Evolutionary conservation across 768 basidiomycete species (phyloP).

Genomic region (Gloeopeniophorella convolvens): DNA sequence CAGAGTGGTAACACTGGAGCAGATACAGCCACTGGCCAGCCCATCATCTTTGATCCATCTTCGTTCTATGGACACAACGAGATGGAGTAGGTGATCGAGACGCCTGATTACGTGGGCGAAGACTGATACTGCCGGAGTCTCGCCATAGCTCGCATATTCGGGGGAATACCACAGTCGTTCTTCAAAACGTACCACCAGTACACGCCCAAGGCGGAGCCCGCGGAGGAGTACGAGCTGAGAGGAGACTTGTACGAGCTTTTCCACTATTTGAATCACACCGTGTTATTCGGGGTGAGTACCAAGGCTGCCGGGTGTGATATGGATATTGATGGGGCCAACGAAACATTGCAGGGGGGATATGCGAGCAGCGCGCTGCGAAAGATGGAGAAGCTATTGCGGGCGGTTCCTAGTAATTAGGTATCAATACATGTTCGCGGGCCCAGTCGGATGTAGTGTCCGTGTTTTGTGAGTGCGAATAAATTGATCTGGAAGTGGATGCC

Average conservation of each 20-base stretch:
- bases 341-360: constrained; percentile 38
- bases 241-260: constrained; percentile 71
- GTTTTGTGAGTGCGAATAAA: too few species aligned
- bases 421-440: constrained; percentile 15
- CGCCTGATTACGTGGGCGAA: not conserved
- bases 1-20: constrained; percentile 73
- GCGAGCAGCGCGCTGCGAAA: constrained; percentile 47
- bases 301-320: not conserved
- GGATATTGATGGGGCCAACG: not conserved
- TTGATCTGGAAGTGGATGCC: not conserved
- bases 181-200: constrained; percentile 58
- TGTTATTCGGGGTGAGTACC: constrained; percentile 64
- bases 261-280: constrained; percentile 77
- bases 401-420: constrained; percentile 21
- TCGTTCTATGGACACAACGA: constrained; percentile 79
- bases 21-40: constrained; percentile 44
- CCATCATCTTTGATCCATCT: constrained; percentile 72
- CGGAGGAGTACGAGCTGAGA: constrained; percentile 56
- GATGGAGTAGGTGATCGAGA: constrained; percentile 52
- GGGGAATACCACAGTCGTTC: constrained; percentile 61
- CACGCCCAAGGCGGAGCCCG: constrained; percentile 58
- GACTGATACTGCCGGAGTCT: constrained; percentile 39
- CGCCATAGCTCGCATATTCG: constrained; percentile 74
- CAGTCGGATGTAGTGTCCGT: too few species aligned
- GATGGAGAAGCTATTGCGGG: constrained; percentile 36